A percentile compares a stretch with the other conserved stretches of the same genome.
Conservation (phyloP, 768 basidiomycete genomes). For the Rhizopogon vulgaris region DNA sequence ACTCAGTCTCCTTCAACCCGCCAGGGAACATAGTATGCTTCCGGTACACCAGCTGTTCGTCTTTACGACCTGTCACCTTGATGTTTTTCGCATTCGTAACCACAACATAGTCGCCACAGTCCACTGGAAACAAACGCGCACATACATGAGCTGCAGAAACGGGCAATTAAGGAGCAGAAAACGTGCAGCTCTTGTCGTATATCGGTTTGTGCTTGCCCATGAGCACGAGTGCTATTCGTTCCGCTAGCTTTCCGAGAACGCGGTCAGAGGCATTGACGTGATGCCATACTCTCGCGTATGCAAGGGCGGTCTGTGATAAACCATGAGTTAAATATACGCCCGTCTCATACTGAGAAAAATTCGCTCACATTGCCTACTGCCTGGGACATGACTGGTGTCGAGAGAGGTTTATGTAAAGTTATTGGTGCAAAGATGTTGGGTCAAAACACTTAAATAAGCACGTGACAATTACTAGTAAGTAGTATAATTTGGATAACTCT, state of each 20-base stretch:
- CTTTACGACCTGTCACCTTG: constrained; percentile 85
- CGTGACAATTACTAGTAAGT: neutral
- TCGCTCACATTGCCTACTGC: constrained; percentile 71
- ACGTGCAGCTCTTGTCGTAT: constrained; percentile 84
- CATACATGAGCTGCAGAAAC: neutral
- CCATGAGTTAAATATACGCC: neutral
- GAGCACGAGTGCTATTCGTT: constrained; percentile 87
- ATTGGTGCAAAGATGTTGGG: neutral
- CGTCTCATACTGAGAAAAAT: neutral
- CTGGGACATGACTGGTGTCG: constrained; percentile 59
- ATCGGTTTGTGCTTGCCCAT: constrained; percentile 99
- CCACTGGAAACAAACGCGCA: constrained; percentile 44
- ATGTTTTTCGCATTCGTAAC: constrained; percentile 86
- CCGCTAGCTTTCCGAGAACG: constrained; percentile 90
- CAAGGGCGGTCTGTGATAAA: constrained; percentile 77
- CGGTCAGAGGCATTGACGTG: constrained; percentile 88
- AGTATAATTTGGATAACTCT: neutral
- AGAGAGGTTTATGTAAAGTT: neutral
- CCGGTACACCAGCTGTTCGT: constrained; percentile 78
- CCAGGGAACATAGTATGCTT: constrained; percentile 93
- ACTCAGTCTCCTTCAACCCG: constrained; percentile 87
- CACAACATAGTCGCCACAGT: constrained; percentile 97
- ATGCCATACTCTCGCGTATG: constrained; percentile 95
- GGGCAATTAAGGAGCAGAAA: neutral
- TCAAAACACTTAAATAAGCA: neutral